These are phyloP conservation scores for Abelmoschus esculentus DNA, from an alignment of 345 rosid species.

Conservation along the genomic window DNA sequence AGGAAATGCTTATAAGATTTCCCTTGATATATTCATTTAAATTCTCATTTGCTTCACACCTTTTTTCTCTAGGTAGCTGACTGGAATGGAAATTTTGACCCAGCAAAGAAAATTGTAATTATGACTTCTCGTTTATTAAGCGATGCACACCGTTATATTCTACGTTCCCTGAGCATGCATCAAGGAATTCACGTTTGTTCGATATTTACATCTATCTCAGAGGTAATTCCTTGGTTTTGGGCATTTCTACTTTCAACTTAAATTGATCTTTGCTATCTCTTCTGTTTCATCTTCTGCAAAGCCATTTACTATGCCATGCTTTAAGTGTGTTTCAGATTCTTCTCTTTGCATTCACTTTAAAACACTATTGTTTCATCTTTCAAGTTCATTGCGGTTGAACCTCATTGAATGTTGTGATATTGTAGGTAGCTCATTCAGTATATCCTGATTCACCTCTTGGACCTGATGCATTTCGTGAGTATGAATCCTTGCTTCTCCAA, in stretches of 20 bases:
- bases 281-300: not conserved
- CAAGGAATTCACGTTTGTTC: constrained; percentile 42
- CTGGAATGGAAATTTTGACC: constrained; percentile 55
- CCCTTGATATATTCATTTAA: not conserved
- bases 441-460: constrained; percentile 90
- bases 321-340: not conserved
- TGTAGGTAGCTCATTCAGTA: constrained; percentile 73
- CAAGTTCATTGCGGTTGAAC: constrained; percentile 5
- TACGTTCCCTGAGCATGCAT: constrained; percentile 69
- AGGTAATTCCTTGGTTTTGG: constrained; percentile 41
- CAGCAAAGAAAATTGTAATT: constrained; percentile 49
- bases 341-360: not conserved
- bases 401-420: constrained; percentile 10
- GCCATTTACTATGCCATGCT: not conserved
- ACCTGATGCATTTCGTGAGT: constrained; percentile 85
- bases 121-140: constrained; percentile 77
- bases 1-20: not conserved
- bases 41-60: constrained; percentile 7
- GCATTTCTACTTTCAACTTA: constrained; percentile 2
- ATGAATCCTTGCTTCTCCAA: constrained; percentile 81
- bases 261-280: constrained; percentile 1
- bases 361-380: not conserved
- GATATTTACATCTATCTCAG: constrained; percentile 77
- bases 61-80: constrained; percentile 47
- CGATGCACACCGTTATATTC: constrained; percentile 86